Percentiles rank a stretch among this genome's conserved stretches.
Conservation (phyloP, 805 yeast species). For the Diddensiella caesifluorescens region DNA sequence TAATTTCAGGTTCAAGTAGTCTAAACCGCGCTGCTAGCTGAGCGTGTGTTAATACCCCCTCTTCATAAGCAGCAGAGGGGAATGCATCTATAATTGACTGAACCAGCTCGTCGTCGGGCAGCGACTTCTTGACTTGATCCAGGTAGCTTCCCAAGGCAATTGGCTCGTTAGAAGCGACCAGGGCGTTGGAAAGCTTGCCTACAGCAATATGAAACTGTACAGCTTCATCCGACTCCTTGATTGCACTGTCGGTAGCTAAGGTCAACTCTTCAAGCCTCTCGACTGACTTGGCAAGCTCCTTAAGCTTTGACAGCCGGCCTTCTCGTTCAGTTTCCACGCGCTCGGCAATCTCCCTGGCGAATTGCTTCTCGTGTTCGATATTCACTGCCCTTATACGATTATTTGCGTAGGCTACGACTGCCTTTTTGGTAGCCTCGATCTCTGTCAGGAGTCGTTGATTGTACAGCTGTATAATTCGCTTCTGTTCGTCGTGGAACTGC, state of each 20-base stretch:
- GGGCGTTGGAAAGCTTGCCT: slow-evolving; percentile 38
- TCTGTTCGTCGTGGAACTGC: slow-evolving; percentile 59
- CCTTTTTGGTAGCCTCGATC: slow-evolving; percentile 59
- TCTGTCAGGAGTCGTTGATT: slow-evolving; percentile 55
- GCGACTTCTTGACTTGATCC: slow-evolving; percentile 32
- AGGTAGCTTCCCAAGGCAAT: slow-evolving; percentile 34
- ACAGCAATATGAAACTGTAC: slow-evolving; percentile 42
- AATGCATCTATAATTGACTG: slow-evolving; percentile 44
- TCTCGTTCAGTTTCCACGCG: slow-evolving; percentile 70
- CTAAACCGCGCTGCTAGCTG: slow-evolving; percentile 80
- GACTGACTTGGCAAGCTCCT: slow-evolving; percentile 52
- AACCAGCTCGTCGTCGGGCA: slow-evolving; percentile 46
- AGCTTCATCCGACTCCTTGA: slow-evolving; percentile 37
- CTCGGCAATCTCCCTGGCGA: slow-evolving; percentile 51
- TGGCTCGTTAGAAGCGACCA: slow-evolving; percentile 38
- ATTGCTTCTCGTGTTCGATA: slow-evolving; percentile 61
- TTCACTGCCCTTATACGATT: slow-evolving; percentile 66
- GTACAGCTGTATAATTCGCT: slow-evolving; percentile 54
- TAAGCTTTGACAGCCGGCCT: slow-evolving; percentile 67
- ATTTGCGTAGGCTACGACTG: slow-evolving; percentile 63
- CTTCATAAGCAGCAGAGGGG: slow-evolving; percentile 40
- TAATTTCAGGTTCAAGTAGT: slow-evolving; percentile 74
- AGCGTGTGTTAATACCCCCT: slow-evolving; percentile 67
- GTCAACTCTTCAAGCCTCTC: slow-evolving; percentile 46
- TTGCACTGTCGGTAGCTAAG: slow-evolving; percentile 35